phyloP scores from a whole-genome alignment of 768 basidiomycete species.

The Macrolepiota dolichaula region DNA sequence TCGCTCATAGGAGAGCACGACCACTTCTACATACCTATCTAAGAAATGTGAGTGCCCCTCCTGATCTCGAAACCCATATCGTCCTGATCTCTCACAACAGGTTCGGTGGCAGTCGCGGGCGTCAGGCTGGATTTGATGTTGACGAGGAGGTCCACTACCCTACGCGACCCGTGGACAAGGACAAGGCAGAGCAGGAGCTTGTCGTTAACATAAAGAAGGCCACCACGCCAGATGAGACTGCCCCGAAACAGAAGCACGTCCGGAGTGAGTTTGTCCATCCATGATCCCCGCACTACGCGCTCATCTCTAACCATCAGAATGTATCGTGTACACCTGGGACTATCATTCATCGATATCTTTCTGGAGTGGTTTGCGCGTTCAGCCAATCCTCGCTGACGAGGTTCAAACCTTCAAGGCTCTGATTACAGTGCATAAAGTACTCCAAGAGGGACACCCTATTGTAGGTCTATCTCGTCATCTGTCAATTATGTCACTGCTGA shows the following conservation, averaged over 20 bases:
- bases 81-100: slow-evolving; percentile 20
- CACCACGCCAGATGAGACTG: slow-evolving; percentile 89
- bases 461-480: slow-evolving; percentile 39
- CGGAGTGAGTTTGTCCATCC: slow-evolving; percentile 64
- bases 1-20: too few species aligned
- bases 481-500: slow-evolving; percentile 3
- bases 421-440: slow-evolving; percentile 95
- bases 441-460: slow-evolving; percentile 96
- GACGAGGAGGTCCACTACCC: slow-evolving; percentile 91
- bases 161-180: slow-evolving; percentile 96
- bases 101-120: slow-evolving; percentile 36
- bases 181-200: slow-evolving; percentile 94
- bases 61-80: background rate
- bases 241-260: slow-evolving; percentile 99
- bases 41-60: background rate
- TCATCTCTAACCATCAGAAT: slow-evolving; percentile 57
- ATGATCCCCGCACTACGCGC: slow-evolving; percentile 5
- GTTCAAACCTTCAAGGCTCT: slow-evolving; percentile 98
- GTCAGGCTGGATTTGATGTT: slow-evolving; percentile 54
- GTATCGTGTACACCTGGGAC: slow-evolving; percentile 99
- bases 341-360: slow-evolving; percentile 97
- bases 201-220: slow-evolving; percentile 98
- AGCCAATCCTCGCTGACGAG: slow-evolving; percentile 96
- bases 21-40: background rate
- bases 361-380: slow-evolving; percentile 95